Evolutionary conservation across 371 early-diverging fungal species (phyloP).

Genomic region (Mortierella sp.): DNA sequence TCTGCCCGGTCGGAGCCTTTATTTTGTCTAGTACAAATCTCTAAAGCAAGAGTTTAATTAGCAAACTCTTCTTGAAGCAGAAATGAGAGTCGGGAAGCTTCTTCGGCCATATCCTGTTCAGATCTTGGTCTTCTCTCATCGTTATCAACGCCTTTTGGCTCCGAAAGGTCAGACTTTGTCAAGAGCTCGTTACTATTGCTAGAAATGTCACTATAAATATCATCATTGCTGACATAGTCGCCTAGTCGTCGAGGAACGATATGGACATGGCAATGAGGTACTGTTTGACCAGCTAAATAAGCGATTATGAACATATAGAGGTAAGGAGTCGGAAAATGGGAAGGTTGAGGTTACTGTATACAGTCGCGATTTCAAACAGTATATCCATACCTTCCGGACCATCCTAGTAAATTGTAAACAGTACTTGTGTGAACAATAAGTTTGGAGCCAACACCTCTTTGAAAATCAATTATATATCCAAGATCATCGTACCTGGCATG

Average conservation of each 20-base stretch:
- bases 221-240: conserved; percentile 92
- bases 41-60: too few species aligned
- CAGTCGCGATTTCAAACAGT: background rate
- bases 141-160: conserved; percentile 66
- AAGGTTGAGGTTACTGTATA: too few species aligned
- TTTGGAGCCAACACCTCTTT: background rate
- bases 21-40: too few species aligned
- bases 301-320: background rate
- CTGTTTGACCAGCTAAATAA: conserved; percentile 89
- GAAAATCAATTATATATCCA: background rate
- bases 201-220: conserved; percentile 87
- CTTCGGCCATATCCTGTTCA: conserved; percentile 82
- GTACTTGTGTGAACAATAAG: background rate
- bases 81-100: conserved; percentile 70
- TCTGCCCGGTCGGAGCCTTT: too few species aligned
- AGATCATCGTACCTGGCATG: conserved; percentile 71
- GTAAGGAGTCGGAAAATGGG: too few species aligned
- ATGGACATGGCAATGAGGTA: conserved; percentile 95
- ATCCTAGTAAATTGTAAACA: conserved; percentile 22
- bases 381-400: conserved; percentile 38
- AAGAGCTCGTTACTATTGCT: conserved; percentile 57
- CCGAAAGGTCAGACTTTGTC: conserved; percentile 9
- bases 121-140: conserved; percentile 79
- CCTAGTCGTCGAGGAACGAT: conserved; percentile 88
- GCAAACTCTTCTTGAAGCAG: conserved; percentile 58